Percentiles rank a stretch among this genome's conserved stretches.
phyloP scores from a whole-genome alignment of 2,329 filamentous ascomycete species.

The Leptoxyphium fumago region DNA sequence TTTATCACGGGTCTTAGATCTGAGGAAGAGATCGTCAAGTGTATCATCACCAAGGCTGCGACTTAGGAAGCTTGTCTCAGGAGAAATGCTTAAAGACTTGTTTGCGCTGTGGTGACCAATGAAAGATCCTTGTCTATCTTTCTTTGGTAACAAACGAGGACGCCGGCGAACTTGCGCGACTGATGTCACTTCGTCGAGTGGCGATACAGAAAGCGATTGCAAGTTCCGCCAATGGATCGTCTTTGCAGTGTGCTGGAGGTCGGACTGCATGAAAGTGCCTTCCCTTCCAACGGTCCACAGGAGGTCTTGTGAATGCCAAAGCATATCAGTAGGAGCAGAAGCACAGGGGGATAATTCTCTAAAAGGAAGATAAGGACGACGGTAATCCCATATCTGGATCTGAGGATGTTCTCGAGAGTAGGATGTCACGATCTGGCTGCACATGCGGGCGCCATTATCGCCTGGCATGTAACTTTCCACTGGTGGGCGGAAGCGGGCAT shows the following conservation, averaged over 20 bases:
- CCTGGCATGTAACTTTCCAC: conserved; percentile 39
- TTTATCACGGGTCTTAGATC: conserved; percentile 6
- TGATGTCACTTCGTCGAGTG: conserved; percentile 40
- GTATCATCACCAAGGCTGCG: conserved; percentile 40
- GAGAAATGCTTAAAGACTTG: conserved; percentile 10
- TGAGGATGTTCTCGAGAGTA: conserved; percentile 47
- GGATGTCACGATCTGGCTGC: conserved; percentile 46
- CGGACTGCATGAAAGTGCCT: conserved; percentile 47
- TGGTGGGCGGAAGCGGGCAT: conserved; percentile 48
- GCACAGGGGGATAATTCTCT: conserved; percentile 44
- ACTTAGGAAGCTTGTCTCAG: conserved; percentile 22
- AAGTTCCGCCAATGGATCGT: conserved; percentile 42
- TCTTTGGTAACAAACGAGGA: conserved; percentile 13
- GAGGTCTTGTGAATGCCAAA: conserved; percentile 50
- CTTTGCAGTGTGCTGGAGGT: conserved; percentile 44
- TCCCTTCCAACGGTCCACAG: conserved; percentile 50
- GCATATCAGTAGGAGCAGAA: conserved; percentile 41
- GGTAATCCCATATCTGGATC: conserved; percentile 51
- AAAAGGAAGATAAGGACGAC: conserved; percentile 46
- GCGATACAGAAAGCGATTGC: conserved; percentile 42
- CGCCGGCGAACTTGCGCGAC: conserved; percentile 38
- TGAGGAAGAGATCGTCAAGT: conserved; percentile 40
- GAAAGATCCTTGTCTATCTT: conserved; percentile 1
- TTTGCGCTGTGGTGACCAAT: neutral
- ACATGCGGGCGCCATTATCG: conserved; percentile 40